phyloP scores from a whole-genome alignment of 2,329 filamentous ascomycete genomes.

The Cordyceps farinosa region DNA sequence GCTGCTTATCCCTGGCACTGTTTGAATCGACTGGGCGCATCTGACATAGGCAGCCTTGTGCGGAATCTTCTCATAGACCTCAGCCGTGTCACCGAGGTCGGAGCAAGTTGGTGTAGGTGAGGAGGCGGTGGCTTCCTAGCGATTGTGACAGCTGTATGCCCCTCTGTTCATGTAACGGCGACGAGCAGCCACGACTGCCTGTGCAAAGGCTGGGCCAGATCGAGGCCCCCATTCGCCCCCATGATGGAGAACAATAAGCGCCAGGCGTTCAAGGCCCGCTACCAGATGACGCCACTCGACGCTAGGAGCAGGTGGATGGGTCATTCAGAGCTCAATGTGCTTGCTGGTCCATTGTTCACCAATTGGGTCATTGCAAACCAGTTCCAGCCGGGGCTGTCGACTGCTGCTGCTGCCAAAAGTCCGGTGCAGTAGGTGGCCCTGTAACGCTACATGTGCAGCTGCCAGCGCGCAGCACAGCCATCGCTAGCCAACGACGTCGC shows the following conservation, averaged over 20 bases:
- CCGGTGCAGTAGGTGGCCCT: not conserved
- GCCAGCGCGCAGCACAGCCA: not conserved
- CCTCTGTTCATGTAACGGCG: conserved; percentile 1
- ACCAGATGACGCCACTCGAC: conserved; percentile 3
- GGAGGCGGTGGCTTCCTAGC: not conserved
- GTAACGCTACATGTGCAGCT: not conserved
- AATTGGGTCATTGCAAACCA: too few relatives aligned
- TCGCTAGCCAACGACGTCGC: too few relatives aligned
- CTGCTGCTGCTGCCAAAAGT: not conserved
- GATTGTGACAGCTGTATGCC: not conserved
- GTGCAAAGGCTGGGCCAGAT: not conserved
- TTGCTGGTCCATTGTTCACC: not conserved
- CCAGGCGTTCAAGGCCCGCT: not conserved
- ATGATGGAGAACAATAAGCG: not conserved
- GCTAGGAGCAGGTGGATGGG: conserved; percentile 1
- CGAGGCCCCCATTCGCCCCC: conserved; percentile 2
- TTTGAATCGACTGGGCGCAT: not conserved
- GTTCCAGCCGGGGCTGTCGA: too few relatives aligned
- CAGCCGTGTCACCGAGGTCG: not conserved
- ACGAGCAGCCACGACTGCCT: not conserved
- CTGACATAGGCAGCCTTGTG: not conserved
- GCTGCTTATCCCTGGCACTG: not conserved
- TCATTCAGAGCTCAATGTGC: not conserved
- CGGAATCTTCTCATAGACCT: not conserved
- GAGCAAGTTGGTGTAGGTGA: not conserved